Evolutionary conservation across 352 stramenopile species (phyloP).

Genomic region (Aphanomyces cochlioides): DNA sequence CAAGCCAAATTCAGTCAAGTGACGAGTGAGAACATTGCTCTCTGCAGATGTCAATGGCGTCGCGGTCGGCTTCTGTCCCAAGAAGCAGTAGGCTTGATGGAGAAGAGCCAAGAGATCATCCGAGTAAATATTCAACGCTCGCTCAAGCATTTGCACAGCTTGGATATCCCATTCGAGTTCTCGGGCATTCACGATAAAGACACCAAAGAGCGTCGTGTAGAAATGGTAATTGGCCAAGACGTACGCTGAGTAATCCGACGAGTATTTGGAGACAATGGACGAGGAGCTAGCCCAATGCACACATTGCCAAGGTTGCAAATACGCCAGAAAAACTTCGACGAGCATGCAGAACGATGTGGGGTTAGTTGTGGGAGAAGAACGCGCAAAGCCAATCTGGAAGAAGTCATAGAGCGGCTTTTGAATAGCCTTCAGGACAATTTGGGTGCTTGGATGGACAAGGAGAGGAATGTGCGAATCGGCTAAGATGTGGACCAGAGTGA

Average conservation of each 20-base stretch:
- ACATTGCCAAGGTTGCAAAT: slow-evolving; percentile 82
- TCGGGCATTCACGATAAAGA: slow-evolving; percentile 75
- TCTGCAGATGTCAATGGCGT: slow-evolving; percentile 58
- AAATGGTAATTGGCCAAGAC: slow-evolving; percentile 87
- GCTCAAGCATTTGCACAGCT: slow-evolving; percentile 58
- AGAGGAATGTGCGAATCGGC: slow-evolving; percentile 47
- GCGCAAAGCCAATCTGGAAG: slow-evolving; percentile 77
- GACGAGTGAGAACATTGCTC: slow-evolving; percentile 70
- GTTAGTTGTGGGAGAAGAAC: slow-evolving; percentile 68
- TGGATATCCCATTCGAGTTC: slow-evolving; percentile 75
- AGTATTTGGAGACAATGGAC: slow-evolving; percentile 39
- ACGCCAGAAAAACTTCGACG: slow-evolving; percentile 81
- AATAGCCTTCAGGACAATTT: slow-evolving; percentile 23
- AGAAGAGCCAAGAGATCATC: slow-evolving; percentile 62
- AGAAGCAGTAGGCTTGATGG: slow-evolving; percentile 2
- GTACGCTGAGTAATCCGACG: slow-evolving; percentile 64
- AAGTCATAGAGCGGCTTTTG: slow-evolving; percentile 71
- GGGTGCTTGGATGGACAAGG: slow-evolving; percentile 21
- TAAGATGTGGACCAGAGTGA: slow-evolving; percentile 80
- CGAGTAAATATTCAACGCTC: slow-evolving; percentile 68
- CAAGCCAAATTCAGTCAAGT: slow-evolving; percentile 74
- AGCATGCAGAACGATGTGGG: slow-evolving; percentile 78
- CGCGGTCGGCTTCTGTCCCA: slow-evolving; percentile 12
- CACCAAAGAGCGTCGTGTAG: slow-evolving; percentile 75
- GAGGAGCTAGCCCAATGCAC: slow-evolving; percentile 44